Conservation (phyloP, 495 filamentous ascomycete genomes). For the Margaritispora aquatica region DNA sequence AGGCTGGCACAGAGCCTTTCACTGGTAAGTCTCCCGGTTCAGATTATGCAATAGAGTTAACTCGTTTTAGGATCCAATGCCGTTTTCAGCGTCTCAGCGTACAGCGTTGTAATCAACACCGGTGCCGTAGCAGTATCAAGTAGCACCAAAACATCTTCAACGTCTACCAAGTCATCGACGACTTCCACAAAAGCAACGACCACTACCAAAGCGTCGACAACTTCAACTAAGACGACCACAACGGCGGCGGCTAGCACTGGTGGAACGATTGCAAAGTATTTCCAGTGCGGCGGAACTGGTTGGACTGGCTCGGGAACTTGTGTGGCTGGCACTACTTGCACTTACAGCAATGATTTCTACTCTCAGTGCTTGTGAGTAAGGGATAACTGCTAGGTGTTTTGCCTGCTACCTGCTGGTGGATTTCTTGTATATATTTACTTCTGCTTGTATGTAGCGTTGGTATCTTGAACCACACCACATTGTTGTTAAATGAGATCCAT, state of each 20-base stretch:
- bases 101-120: constrained; percentile 8
- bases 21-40: constrained; percentile 13
- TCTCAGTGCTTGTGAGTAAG: constrained; percentile 22
- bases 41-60: neutral
- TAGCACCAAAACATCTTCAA: neutral
- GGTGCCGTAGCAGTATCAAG: neutral
- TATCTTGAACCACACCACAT: too few species aligned
- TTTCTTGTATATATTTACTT: neutral
- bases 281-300: constrained; percentile 4
- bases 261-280: neutral
- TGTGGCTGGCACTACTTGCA: constrained; percentile 17
- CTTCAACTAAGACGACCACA: neutral
- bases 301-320: constrained; percentile 19
- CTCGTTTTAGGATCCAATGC: constrained; percentile 15
- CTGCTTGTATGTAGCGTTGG: too few species aligned
- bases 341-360: constrained; percentile 23
- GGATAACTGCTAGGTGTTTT: too few species aligned
- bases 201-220: neutral
- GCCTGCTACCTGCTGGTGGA: neutral
- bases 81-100: constrained; percentile 23
- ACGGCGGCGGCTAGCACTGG: neutral
- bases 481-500: too few species aligned
- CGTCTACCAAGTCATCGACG: neutral
- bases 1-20: constrained; percentile 31
- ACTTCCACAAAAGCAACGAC: neutral